Evolutionary conservation across 2,329 filamentous ascomycete species (phyloP).

Genomic region (Fusarium pininemorale): DNA sequence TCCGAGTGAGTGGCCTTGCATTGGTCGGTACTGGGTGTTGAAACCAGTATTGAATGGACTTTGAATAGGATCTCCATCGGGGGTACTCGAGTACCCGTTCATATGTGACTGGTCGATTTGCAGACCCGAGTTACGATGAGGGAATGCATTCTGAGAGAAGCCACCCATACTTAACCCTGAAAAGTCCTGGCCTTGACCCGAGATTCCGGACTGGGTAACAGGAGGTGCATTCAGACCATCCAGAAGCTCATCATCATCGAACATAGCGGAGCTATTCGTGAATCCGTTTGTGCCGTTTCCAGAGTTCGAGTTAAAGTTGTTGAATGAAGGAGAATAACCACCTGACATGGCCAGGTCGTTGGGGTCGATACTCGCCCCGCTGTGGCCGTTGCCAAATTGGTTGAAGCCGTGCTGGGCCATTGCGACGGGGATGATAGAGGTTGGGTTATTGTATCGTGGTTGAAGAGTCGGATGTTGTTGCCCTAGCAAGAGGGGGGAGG

Average conservation of each 20-base stretch:
- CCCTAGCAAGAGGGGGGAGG: conserved; percentile 32
- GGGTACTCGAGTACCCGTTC: conserved; percentile 88
- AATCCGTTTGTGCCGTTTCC: conserved; percentile 75
- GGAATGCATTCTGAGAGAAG: conserved; percentile 62
- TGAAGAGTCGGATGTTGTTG: conserved; percentile 32
- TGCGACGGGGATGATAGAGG: conserved; percentile 26
- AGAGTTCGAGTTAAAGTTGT: conserved; percentile 64
- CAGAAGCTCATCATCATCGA: conserved; percentile 88
- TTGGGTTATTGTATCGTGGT: conserved; percentile 9
- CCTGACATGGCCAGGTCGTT: conserved; percentile 80
- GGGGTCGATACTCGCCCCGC: conserved; percentile 76
- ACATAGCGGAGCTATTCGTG: conserved; percentile 78
- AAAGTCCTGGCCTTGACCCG: conserved; percentile 65
- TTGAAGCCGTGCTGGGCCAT: conserved; percentile 68
- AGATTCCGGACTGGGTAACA: conserved; percentile 61
- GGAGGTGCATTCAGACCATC: conserved; percentile 72
- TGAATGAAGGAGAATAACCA: conserved; percentile 68
- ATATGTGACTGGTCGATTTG: conserved; percentile 69
- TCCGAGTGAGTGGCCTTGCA: conserved; percentile 67
- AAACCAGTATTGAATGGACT: conserved; percentile 87
- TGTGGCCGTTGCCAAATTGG: conserved; percentile 64
- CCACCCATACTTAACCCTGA: conserved; percentile 64
- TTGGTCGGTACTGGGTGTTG: conserved; percentile 80
- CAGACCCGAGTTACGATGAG: conserved; percentile 61
- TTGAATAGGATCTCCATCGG: conserved; percentile 90